Evolutionary conservation across 805 yeast genomes (phyloP), one percentile per base, ranked within the genome.

Genomic region (Sugiyamaella lignohabitans): DNA sequence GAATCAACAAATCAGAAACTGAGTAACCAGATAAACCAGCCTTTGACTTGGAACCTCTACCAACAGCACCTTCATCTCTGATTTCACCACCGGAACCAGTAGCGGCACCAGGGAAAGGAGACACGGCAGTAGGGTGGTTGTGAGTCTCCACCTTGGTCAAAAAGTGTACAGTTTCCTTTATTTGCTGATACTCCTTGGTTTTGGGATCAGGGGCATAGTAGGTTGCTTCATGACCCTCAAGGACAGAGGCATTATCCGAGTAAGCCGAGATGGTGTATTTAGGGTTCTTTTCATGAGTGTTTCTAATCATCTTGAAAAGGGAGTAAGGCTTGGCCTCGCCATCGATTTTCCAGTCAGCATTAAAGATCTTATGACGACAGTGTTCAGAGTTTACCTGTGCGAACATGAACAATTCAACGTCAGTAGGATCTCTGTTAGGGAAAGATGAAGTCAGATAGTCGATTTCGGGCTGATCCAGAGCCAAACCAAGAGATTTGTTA

Each of bases 51-150:
- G 98, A 91, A 40, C 99, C 99, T 66, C 97, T 80, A 53, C 99
- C 99, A 21, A 93, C 96, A 24, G 99, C 98, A 70, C 97, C 98
- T 71, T 93, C 99, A 68, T 93, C 99, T 75, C 99, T 86, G 61
- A 93, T 93, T 70, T 93, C 99, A 72, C 99, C 99, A 66, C 99
- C 99, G 8, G 98, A 89, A 53, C 99, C 99, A 11, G 99, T 93
- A 38, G 99, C 95, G 27, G 99, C 99, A 67, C 99, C 99, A 2
- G 98, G 89, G 69, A 87, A 93, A 36, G 99, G 99, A 20, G 98
- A 91, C 3, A 93, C 97, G 1, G 98, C 98, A 21, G 99, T 93
- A 46, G 99, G 99, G 67, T 93, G 99, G 70, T 93, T 93, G 67
- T 93, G 99, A 21, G 99, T 93, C 70, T 93, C 99, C 44, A 93